A percentile compares a stretch with the other conserved stretches of the same genome.
Conservation (phyloP, 176 grass and related monocot genomes). For the Bothriochloa decipiens region DNA sequence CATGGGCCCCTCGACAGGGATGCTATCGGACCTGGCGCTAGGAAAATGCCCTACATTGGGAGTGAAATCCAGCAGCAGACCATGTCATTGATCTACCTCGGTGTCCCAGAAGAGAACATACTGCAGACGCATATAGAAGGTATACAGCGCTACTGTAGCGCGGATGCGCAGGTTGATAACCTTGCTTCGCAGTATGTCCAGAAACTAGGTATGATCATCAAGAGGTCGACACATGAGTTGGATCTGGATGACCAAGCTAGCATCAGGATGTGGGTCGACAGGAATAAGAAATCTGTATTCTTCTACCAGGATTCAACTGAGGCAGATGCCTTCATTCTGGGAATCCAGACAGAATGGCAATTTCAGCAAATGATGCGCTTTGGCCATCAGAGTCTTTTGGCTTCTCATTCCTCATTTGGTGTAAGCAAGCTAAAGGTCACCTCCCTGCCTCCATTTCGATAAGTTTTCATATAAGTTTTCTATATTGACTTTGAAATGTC, state of each 20-base stretch:
- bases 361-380: constrained; percentile 90
- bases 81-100: constrained; percentile 91
- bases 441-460: not conserved
- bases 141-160: constrained; percentile 73
- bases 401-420: constrained; percentile 78
- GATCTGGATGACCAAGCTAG: constrained; percentile 86
- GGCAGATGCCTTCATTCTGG: constrained; percentile 74
- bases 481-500: too few relatives aligned
- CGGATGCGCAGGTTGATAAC: constrained; percentile 62
- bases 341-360: constrained; percentile 93
- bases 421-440: constrained; percentile 94
- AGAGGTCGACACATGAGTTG: constrained; percentile 89
- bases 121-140: constrained; percentile 85
- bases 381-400: constrained; percentile 75
- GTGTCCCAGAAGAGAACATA: constrained; percentile 89
- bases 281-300: constrained; percentile 87
- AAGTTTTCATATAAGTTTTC: too few relatives aligned
- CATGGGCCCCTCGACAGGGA: constrained; percentile 85
- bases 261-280: constrained; percentile 91
- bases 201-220: constrained; percentile 97
- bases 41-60: constrained; percentile 75
- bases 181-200: constrained; percentile 86
- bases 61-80: constrained; percentile 93
- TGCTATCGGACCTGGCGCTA: constrained; percentile 82
- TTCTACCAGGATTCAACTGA: constrained; percentile 85